phyloP scores from a whole-genome alignment of 768 basidiomycete species.

The Russula brevipes region DNA sequence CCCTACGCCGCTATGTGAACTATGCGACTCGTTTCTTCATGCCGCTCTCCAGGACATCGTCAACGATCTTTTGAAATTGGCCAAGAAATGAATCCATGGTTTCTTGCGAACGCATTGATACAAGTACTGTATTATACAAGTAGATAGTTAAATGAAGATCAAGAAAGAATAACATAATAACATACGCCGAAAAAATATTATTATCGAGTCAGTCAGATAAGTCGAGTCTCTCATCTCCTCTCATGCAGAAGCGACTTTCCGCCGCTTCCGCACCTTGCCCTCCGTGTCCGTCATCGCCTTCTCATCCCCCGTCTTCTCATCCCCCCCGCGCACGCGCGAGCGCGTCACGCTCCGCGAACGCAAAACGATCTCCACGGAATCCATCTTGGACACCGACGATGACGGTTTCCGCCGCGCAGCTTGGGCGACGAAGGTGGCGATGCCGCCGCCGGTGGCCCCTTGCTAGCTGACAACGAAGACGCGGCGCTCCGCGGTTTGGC shows the following conservation, averaged over 20 bases:
- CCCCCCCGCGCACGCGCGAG: slow-evolving; percentile 14
- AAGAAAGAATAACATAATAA: neutral
- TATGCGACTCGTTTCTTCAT: too few species aligned
- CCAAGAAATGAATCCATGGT: too few species aligned
- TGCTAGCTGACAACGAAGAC: neutral
- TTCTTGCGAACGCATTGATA: too few species aligned
- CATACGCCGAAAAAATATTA: neutral
- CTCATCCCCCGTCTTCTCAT: slow-evolving; percentile 18
- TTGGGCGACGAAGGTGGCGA: neutral
- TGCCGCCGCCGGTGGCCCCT: neutral
- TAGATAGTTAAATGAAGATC: too few species aligned
- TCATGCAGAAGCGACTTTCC: slow-evolving; percentile 11
- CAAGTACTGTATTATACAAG: too few species aligned
- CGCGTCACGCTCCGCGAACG: slow-evolving; percentile 16
- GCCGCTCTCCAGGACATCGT: too few species aligned
- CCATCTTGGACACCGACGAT: slow-evolving; percentile 9
- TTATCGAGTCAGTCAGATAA: neutral
- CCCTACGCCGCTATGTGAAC: too few species aligned
- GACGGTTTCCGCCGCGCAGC: slow-evolving; percentile 13
- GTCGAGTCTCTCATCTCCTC: neutral
- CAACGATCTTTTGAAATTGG: too few species aligned
- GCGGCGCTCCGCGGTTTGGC: slow-evolving; percentile 1
- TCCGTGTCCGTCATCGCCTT: slow-evolving; percentile 11
- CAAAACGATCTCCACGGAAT: slow-evolving; percentile 16
- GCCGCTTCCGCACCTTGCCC: slow-evolving; percentile 15